Evolutionary conservation across 306 rosid species (phyloP).

Genomic region (Vigna reflexopilosa): DNA sequence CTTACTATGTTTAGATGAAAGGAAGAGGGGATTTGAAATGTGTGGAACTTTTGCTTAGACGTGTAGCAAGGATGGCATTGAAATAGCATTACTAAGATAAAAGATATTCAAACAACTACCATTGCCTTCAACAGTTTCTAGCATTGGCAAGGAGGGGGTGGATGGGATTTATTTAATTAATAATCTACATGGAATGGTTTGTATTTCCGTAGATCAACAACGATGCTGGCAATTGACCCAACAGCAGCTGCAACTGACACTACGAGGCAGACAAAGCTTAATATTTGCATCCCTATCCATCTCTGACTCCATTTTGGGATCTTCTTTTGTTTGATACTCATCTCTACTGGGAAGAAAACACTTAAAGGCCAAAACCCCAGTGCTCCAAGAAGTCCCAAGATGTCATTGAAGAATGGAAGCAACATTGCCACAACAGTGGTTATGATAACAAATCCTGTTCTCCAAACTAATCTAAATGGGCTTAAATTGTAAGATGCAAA

Average conservation of each 20-base stretch:
- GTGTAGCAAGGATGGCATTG: background rate
- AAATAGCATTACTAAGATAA: background rate
- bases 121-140: background rate
- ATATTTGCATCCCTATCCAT: conserved; percentile 61
- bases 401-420: conserved; percentile 81
- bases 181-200: conserved; percentile 51
- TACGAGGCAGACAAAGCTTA: conserved; percentile 60
- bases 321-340: conserved; percentile 67
- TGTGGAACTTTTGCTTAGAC: background rate
- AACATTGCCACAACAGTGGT: conserved; percentile 75
- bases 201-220: conserved; percentile 51
- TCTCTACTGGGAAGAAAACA: conserved; percentile 71
- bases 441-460: conserved; percentile 63
- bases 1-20: background rate
- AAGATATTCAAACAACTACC: background rate
- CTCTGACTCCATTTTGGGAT: conserved; percentile 67
- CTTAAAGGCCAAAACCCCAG: conserved; percentile 84
- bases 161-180: conserved; percentile 21
- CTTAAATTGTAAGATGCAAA: conserved; percentile 53
- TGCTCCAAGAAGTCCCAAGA: conserved; percentile 78
- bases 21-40: background rate
- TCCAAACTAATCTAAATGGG: conserved; percentile 65
- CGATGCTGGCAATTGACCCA: conserved; percentile 69
- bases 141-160: background rate
- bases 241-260: conserved; percentile 57